Percentiles rank a stretch among this genome's conserved stretches.
Evolutionary conservation across 2,329 filamentous ascomycete species (phyloP).

Genomic region (Aspergillus awamori): DNA sequence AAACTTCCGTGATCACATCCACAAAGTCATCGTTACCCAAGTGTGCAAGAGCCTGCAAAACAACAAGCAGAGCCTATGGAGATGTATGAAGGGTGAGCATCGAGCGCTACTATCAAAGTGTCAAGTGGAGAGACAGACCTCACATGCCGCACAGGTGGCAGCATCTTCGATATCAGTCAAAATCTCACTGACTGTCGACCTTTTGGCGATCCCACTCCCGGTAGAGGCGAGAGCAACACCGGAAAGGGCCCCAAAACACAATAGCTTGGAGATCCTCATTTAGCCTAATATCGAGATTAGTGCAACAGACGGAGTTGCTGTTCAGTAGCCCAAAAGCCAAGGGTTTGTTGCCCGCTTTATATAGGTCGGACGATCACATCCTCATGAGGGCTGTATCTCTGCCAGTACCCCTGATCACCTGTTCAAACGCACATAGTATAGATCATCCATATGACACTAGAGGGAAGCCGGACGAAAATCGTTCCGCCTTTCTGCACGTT

Average conservation of each 20-base stretch:
- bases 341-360: neutral
- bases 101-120: neutral
- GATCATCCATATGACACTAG: neutral
- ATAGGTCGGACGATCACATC: neutral
- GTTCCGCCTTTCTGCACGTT: slow-evolving; percentile 1
- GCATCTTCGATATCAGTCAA: slow-evolving; percentile 33
- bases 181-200: slow-evolving; percentile 25
- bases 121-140: slow-evolving; percentile 22
- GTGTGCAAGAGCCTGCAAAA: slow-evolving; percentile 49
- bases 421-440: neutral
- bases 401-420: neutral
- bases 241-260: slow-evolving; percentile 9
- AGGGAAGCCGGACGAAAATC: neutral
- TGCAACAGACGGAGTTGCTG: neutral
- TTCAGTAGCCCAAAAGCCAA: neutral
- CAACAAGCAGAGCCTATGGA: slow-evolving; percentile 37
- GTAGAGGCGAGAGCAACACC: slow-evolving; percentile 13
- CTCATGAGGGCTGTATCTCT: no score
- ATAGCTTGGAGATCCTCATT: slow-evolving; percentile 1
- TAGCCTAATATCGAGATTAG: neutral
- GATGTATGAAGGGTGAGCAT: neutral
- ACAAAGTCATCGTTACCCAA: slow-evolving; percentile 51
- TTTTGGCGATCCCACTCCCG: slow-evolving; percentile 13
- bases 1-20: slow-evolving; percentile 39
- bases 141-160: slow-evolving; percentile 32